Evolutionary conservation across 2,329 filamentous ascomycete genomes (phyloP).

Genomic region (Reticulascus tulasneorum): DNA sequence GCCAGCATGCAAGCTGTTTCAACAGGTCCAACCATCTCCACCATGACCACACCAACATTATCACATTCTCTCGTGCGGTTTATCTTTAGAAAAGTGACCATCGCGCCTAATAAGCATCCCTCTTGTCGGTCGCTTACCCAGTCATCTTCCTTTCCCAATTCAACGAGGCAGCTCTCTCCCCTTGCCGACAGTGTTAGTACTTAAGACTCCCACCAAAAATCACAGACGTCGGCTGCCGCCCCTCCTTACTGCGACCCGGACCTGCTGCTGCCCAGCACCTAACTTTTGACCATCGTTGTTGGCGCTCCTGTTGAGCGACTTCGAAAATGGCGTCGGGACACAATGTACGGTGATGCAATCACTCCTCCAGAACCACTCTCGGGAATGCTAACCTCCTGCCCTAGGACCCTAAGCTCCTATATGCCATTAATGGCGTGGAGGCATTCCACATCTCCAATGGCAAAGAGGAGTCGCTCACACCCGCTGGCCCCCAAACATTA

Average conservation of each 20-base stretch:
- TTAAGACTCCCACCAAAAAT: too few species aligned
- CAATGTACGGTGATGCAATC: conserved; percentile 38
- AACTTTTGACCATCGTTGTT: not conserved
- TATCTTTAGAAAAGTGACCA: conserved; percentile 6
- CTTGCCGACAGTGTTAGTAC: too few species aligned
- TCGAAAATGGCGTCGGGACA: conserved; percentile 39
- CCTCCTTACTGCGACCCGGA: too few species aligned
- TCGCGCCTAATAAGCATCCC: conserved; percentile 7
- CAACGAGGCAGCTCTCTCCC: too few species aligned
- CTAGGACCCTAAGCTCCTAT: conserved; percentile 62
- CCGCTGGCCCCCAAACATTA: conserved; percentile 82
- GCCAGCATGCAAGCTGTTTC: conserved; percentile 12
- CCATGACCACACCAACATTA: conserved; percentile 8
- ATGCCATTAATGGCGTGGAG: conserved; percentile 77
- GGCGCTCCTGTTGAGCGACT: conserved; percentile 3
- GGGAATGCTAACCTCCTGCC: conserved; percentile 2
- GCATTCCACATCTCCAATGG: conserved; percentile 91
- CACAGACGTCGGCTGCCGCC: too few species aligned
- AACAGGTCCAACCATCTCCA: conserved; percentile 8
- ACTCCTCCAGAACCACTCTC: conserved; percentile 8
- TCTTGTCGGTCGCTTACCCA: conserved; percentile 4
- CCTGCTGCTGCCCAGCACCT: too few species aligned
- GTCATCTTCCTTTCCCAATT: not conserved
- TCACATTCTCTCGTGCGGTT: too few species aligned
- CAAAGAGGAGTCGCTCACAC: conserved; percentile 75